Percentiles rank a stretch among this genome's conserved stretches.
phyloP scores from a whole-genome alignment of 495 filamentous ascomycete species.

The Xylaria venustula region DNA sequence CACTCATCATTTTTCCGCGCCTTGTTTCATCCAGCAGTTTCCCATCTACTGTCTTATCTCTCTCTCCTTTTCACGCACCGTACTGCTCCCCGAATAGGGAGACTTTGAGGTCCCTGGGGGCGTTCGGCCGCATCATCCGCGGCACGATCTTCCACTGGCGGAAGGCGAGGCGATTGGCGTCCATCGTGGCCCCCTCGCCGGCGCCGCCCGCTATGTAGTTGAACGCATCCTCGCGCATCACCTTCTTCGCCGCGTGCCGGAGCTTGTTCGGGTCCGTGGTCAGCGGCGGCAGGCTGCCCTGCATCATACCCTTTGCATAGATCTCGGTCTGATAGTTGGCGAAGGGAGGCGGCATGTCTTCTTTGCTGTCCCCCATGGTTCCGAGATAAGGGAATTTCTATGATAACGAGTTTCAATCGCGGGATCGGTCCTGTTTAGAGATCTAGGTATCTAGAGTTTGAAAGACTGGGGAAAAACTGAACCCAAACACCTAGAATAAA shows the following conservation, averaged over 20 bases:
- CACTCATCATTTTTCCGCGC: too few relatives aligned
- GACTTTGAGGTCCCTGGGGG: slow-evolving; percentile 49
- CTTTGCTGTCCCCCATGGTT: not conserved
- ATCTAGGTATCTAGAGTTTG: too few relatives aligned
- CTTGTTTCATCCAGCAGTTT: too few relatives aligned
- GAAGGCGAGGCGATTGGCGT: slow-evolving; percentile 63
- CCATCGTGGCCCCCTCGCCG: slow-evolving; percentile 63
- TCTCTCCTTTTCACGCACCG: too few relatives aligned
- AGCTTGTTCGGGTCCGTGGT: slow-evolving; percentile 62
- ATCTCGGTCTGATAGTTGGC: slow-evolving; percentile 5
- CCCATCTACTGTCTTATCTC: too few relatives aligned
- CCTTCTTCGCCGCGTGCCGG: slow-evolving; percentile 53
- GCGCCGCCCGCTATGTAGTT: slow-evolving; percentile 66
- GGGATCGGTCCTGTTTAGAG: too few relatives aligned
- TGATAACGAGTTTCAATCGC: too few relatives aligned
- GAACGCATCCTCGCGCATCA: slow-evolving; percentile 48
- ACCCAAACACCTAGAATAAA: too few relatives aligned
- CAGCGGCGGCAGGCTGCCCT: slow-evolving; percentile 47
- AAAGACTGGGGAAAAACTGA: too few relatives aligned
- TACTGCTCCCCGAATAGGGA: slow-evolving; percentile 57
- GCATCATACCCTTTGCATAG: not conserved
- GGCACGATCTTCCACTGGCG: slow-evolving; percentile 61
- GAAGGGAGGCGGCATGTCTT: not conserved
- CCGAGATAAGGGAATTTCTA: not conserved
- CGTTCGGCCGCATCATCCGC: slow-evolving; percentile 40